Base-by-base conservation (phyloP, 163 green algal genomes). In the Coccomyxa subellipsoidea region DNA sequence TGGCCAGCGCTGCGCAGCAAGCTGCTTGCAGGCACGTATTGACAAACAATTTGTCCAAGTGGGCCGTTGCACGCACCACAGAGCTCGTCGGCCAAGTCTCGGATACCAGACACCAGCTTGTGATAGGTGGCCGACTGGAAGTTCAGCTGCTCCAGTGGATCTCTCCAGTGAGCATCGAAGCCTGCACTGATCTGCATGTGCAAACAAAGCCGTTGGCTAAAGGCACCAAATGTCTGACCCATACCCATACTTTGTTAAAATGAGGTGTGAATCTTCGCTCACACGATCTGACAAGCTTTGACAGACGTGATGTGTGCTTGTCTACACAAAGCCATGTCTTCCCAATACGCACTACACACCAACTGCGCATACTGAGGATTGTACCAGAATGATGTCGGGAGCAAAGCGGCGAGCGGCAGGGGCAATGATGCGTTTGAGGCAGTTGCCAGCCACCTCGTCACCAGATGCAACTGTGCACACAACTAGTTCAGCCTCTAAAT, bases 121-220 rank as follows among this genome's bases (percentile, higher is more conserved):
- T 96, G 87, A 80, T 94, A 98, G 12, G 92, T 95, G 32, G 72
- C 69, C 0, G 81, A 91, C 29, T 81, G 77, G 35, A 95, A 92
- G 80, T 96, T 90, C 38, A 97, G 78, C 25, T 84, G 83, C 23
- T 94, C 93, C 53, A 98, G 84, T 0, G 94, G 93, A 82, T 98
- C 95, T 10, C 78, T 23, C 86, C 87, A 94, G 79, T 98, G 95
- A 0, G 92, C 94, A 83, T 98, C 95, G 85, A 94, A 98, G 29
- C 93, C 93, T 78, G 93, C 92, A 69, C 83, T 91, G 9, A 88
- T 40, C 82, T 87, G 80, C 34, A 79, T 8, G 15, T 35, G 78
- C 38, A 73, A 80, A 18, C 37, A 37, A 23, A 7, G 23, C 47
- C 23, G 47, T 18, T 59, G n/a, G n/a, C n/a, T n/a, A n/a, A n/a